Evolutionary conservation across 2,329 filamentous ascomycete species (phyloP), one percentile per base, ranked within the genome.

Genomic region (Fusarium graminum): DNA sequence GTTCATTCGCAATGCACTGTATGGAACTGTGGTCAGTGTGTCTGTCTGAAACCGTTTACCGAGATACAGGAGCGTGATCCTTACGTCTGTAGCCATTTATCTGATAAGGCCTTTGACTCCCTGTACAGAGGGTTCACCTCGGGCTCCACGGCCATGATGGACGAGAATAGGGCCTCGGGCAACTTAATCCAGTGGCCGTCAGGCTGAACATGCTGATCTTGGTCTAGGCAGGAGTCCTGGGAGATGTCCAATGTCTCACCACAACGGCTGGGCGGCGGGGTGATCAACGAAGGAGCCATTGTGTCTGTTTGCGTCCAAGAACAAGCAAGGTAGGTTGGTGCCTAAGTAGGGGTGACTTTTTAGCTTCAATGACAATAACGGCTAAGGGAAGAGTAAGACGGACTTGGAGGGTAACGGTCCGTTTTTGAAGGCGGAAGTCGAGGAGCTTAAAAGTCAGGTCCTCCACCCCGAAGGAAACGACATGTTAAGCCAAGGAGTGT

Each of bases 81-180:
- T 62, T 50, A 63, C 59, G 45, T 54, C 42, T 56, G 55, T 29
- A 62, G 25, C 58, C 59, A 62, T 26, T 54, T 42, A 13, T 62
- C 59, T 16, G 57, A 62, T 38, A 63, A 28, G 6, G 38, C 59
- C 32, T 62, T 62, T 8, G 58, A 62, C 7, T 50, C 40, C 28
- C 50, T 40, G 58, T 62, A 62, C 59, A 62, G 44, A 17, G 58
- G 57, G 38, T 62, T 62, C n/a, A 62, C 26, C 8, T 56, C 49
- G 22, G 59, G 59, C 10, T 62, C 59, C 16, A 62, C 43, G 6
- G 59, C 59, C 59, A 62, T 62, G 17, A 62, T 63, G 12, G 59
- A 62, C 12, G 59, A 62, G 9, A 62, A 62, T 17, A 62, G 32
- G 13, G 59, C 59, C 26, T 62, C 59, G 32, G 59, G 59, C 30